Evolutionary conservation across 306 rosid genomes (phyloP), one percentile per base, ranked within the genome.

Genomic region (Trichosanthes truncata): DNA sequence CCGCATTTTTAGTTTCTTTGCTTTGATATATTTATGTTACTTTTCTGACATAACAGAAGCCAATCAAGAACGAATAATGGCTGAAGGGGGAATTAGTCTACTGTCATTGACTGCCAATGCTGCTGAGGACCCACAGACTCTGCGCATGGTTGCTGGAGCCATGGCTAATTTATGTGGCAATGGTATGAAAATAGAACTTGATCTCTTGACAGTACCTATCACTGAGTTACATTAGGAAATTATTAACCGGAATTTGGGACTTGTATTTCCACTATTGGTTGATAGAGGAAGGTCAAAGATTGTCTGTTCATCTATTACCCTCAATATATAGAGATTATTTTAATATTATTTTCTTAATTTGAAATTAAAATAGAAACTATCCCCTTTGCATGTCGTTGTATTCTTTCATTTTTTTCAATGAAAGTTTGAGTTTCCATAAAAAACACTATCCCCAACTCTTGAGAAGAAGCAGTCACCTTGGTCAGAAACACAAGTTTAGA

Each of bases 111-210:
- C 99, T 77, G 98, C 99, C 68, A 90, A 94, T 76, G 97, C 93
- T 85, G 98, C 99, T 26, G 97, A 96, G 85, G 99, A 96, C 85
- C 91, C 99, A 55, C 98, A 96, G 84, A 96, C 99, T 65, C 96
- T 96, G 21, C 97, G 99, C 85, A 93, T 93, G 98, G 97, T 96
- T 74, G 98, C 98, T 17, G 97, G 99, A 73, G 99, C 97, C 81
- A 90, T 96, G 83, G 97, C 98, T 78, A 96, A 96, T 85, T 81
- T 96, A 69, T 96, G 99, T 77, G 98, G 99, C 80, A 93, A 95
- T 80, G 99, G 99, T 95, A 93, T 60, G 75, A 63, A 71, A 49
- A n/a, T 80, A 48, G 51, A 52, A 65, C 68, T 25, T 73, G 4
- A 26, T 49, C 60, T 78, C 69, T 48, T 65, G 76, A 15, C 33